A percentile compares a stretch with the other conserved stretches of the same genome.
Evolutionary conservation across 805 yeast genomes (phyloP).

Genomic region (Saccharomycopsis synnaedendra): DNA sequence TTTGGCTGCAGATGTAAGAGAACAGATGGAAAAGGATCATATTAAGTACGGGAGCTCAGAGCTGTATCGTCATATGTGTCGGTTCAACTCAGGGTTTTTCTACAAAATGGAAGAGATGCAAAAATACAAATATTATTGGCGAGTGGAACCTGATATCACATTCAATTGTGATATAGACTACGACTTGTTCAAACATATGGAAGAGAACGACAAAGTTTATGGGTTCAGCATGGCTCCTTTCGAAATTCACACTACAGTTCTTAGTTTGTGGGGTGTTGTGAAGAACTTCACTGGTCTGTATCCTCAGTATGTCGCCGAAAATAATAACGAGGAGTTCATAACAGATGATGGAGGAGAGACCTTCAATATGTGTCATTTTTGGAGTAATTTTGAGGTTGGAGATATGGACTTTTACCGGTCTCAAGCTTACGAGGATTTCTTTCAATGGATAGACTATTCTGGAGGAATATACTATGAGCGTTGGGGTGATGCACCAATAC

Average conservation of each 20-base stretch:
- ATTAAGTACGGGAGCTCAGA: constrained; percentile 37
- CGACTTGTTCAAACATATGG: constrained; percentile 37
- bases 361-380: constrained; percentile 50
- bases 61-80: constrained; percentile 56
- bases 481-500: constrained; percentile 52
- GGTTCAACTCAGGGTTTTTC: constrained; percentile 59
- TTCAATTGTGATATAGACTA: constrained; percentile 46
- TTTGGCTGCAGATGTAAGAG: constrained; percentile 22
- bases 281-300: constrained; percentile 31
- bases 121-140: constrained; percentile 43
- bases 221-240: constrained; percentile 41
- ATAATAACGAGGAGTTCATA: constrained; percentile 36
- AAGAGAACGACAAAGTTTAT: constrained; percentile 32
- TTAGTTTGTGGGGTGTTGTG: constrained; percentile 39
- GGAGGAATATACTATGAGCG: constrained; percentile 50
- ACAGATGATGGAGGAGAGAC: constrained; percentile 32
- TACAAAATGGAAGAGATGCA: constrained; percentile 34
- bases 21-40: constrained; percentile 20
- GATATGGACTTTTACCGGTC: constrained; percentile 39
- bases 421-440: constrained; percentile 32
- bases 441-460: constrained; percentile 32
- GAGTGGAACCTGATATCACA: constrained; percentile 50
- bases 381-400: constrained; percentile 55
- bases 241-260: constrained; percentile 42
- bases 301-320: constrained; percentile 35